phyloP scores from a whole-genome alignment of 306 rosid genomes.

The Lathyrus aphaca region DNA sequence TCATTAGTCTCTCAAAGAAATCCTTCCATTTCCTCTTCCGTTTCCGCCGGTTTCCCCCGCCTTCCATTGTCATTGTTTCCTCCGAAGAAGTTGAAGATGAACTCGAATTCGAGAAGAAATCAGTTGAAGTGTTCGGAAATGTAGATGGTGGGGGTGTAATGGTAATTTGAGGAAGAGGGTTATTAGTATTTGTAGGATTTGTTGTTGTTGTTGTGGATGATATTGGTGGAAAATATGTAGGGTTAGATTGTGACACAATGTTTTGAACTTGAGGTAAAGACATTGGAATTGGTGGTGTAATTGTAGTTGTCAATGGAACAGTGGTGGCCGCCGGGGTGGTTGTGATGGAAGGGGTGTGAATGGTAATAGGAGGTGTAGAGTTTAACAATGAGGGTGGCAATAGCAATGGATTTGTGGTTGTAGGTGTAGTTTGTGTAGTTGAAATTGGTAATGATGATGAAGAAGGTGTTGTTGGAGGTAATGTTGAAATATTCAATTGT shows the following conservation, averaged over 20 bases:
- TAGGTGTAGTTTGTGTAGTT: background rate
- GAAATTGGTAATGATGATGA: no score
- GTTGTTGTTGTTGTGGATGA: constrained; percentile 36
- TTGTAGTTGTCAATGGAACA: constrained; percentile 55
- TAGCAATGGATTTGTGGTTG: constrained; percentile 32
- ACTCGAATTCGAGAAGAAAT: constrained; percentile 58
- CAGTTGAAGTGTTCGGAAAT: constrained; percentile 42
- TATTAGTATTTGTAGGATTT: background rate
- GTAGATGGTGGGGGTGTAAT: constrained; percentile 28
- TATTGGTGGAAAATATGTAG: constrained; percentile 19
- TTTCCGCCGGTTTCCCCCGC: constrained; percentile 50
- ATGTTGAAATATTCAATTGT: background rate
- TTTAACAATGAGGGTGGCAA: constrained; percentile 7
- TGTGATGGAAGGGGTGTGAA: constrained; percentile 3
- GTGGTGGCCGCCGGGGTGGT: constrained; percentile 35
- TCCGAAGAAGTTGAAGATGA: constrained; percentile 77
- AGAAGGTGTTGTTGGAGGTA: constrained; percentile 23
- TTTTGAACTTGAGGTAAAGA: constrained; percentile 52
- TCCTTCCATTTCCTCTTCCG: constrained; percentile 91
- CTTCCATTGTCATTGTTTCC: constrained; percentile 38
- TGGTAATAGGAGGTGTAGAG: constrained; percentile 22
- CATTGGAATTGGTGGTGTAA: constrained; percentile 32
- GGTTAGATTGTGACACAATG: constrained; percentile 35
- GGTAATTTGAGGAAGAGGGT: constrained; percentile 38
- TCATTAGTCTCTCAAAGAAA: constrained; percentile 75